Evolutionary conservation across 768 basidiomycete genomes (phyloP).

Genomic region (Tulasnella sp.): DNA sequence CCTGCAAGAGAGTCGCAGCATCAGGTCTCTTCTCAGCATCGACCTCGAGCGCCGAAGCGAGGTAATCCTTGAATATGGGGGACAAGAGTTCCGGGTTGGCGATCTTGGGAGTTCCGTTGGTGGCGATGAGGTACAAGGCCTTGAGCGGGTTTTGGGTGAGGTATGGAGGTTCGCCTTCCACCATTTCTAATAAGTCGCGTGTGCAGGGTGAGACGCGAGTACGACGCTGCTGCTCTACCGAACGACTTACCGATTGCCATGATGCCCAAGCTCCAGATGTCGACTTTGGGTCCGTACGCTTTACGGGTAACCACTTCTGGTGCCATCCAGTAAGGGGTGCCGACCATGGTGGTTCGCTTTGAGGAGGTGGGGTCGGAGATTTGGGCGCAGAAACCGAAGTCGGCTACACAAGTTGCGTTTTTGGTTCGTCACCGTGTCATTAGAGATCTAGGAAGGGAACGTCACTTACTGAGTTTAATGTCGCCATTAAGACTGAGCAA

Average conservation of each 20-base stretch:
- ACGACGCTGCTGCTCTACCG: too few relatives aligned
- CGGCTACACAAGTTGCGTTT: too few relatives aligned
- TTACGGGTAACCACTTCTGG: slow-evolving; percentile 97
- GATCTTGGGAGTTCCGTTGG: slow-evolving; percentile 95
- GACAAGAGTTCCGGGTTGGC: slow-evolving; percentile 81
- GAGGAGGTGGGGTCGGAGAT: slow-evolving; percentile 61
- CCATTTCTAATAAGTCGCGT: too few relatives aligned
- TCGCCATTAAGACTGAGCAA: slow-evolving; percentile 88
- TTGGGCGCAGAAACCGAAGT: slow-evolving; percentile 98
- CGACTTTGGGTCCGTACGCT: slow-evolving; percentile 97
- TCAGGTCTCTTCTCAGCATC: slow-evolving; percentile 91
- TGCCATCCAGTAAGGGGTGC: slow-evolving; percentile 99
- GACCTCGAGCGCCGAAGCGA: slow-evolving; percentile 87
- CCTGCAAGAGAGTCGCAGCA: slow-evolving; percentile 69
- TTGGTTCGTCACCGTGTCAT: too few relatives aligned
- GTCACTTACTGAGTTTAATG: slow-evolving; percentile 94
- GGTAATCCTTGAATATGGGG: slow-evolving; percentile 80
- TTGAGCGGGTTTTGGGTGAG: slow-evolving; percentile 95
- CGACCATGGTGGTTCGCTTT: slow-evolving; percentile 97
- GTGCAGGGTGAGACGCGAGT: too few relatives aligned
- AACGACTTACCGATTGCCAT: slow-evolving; percentile 65
- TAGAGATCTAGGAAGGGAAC: too few relatives aligned
- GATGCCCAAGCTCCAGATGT: slow-evolving; percentile 95
- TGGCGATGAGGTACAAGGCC: slow-evolving; percentile 95
- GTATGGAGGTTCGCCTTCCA: slow-evolving; percentile 96